These are phyloP conservation scores for Boletus pseudopeckii DNA, from an alignment of 768 basidiomycete species.

Conservation along the genomic window DNA sequence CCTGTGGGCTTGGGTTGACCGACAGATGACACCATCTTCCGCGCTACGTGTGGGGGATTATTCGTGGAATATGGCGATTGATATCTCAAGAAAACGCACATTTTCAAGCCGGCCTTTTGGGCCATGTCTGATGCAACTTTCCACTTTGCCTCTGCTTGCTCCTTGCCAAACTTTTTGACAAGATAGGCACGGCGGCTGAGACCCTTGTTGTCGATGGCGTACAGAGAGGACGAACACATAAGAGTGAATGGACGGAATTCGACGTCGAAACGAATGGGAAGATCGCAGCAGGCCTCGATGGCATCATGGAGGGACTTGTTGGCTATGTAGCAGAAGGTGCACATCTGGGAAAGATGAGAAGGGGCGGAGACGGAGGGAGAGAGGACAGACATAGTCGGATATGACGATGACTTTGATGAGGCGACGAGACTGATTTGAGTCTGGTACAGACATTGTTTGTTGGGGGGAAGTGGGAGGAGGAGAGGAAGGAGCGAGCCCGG, in stretches of 20 bases:
- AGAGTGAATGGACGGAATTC: constrained; percentile 35
- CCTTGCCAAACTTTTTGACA: constrained; percentile 26
- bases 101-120: constrained; percentile 23
- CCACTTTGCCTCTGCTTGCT: constrained; percentile 25
- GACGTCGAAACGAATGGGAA: constrained; percentile 34
- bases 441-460: constrained; percentile 19
- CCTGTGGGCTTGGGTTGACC: constrained; percentile 42
- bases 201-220: constrained; percentile 18
- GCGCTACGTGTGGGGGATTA: constrained; percentile 21
- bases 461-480: neutral
- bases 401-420: constrained; percentile 33
- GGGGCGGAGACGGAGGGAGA: neutral
- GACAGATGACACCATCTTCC: constrained; percentile 38
- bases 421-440: constrained; percentile 13
- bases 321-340: constrained; percentile 39
- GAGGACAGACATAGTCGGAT: constrained; percentile 32
- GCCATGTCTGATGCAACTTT: constrained; percentile 30
- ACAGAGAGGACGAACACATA: constrained; percentile 22
- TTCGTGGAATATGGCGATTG: neutral
- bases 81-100: constrained; percentile 16
- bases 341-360: constrained; percentile 26
- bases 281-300: constrained; percentile 32
- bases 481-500: neutral
- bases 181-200: constrained; percentile 23
- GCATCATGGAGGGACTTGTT: constrained; percentile 36